phyloP scores from a whole-genome alignment of 148 eudicot species.

The Cornus suecica region DNA sequence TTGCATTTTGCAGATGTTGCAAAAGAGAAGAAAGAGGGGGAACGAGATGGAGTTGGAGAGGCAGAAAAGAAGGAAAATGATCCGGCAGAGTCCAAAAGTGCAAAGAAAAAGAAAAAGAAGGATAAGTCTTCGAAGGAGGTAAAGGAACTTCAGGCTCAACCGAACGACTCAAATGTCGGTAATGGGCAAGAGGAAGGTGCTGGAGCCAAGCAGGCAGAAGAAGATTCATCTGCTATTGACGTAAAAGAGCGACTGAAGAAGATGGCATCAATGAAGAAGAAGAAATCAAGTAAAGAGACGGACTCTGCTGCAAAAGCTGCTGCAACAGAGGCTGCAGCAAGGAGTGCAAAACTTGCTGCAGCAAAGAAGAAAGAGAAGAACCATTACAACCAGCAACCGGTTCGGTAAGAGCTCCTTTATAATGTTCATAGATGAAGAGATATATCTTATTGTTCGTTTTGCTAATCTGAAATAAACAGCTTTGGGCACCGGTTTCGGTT shows the following conservation, averaged over 20 bases:
- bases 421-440: background rate
- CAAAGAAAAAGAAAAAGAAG: conserved; percentile 62
- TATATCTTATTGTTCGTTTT: conserved; percentile 2
- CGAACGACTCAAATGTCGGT: conserved; percentile 30
- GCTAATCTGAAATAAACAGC: background rate
- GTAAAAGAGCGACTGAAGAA: conserved; percentile 60
- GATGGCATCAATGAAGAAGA: conserved; percentile 49
- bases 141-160: conserved; percentile 36
- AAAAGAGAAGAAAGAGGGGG: conserved; percentile 37
- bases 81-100: conserved; percentile 44
- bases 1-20: conserved; percentile 21
- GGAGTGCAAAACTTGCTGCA: conserved; percentile 60
- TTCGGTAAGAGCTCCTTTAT: conserved; percentile 24
- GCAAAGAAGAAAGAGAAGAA: conserved; percentile 69
- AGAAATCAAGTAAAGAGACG: conserved; percentile 53
- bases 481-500: background rate
- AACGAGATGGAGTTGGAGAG: conserved; percentile 30
- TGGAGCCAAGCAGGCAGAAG: conserved; percentile 31
- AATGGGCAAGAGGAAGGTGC: conserved; percentile 24
- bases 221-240: conserved; percentile 42
- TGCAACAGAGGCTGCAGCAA: conserved; percentile 57
- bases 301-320: conserved; percentile 49
- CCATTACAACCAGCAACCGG: conserved; percentile 68
- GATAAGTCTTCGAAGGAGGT: conserved; percentile 48
- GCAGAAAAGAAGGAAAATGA: conserved; percentile 42